Base-by-base conservation (phyloP, 2,329 filamentous ascomycete genomes). In the Teratosphaeria gauchensis region DNA sequence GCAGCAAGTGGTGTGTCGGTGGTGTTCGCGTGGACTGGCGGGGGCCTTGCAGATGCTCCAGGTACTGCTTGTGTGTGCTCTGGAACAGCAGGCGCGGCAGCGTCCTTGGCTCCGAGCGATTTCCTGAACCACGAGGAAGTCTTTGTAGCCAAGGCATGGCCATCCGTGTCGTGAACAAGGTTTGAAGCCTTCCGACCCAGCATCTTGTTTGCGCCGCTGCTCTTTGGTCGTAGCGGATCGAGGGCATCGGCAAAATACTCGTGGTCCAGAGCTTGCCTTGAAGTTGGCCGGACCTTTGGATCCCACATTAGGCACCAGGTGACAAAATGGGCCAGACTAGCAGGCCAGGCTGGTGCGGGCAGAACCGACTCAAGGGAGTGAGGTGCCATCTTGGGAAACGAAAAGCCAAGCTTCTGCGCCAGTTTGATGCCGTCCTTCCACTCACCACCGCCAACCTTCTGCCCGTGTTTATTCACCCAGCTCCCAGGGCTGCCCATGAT, bases 281-380 rank as follows among this genome's bases (percentile, higher is more conserved):
- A 96, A 3, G 92, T 97, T 52, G 94, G 94, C 61, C 94, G 84
- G 69, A 79, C 85, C 77, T 92, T 95, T 11, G 94, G 94, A 74
- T 99, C 94, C 94, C 94, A 99, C 89, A 97, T 94, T 65, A 99
- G 76, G 75, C 94, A 99, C 91, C 91, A 96, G 16, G 94, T 99
- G 60, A 99, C 94, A 70, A 99, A 97, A 60, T 95, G 85, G 68
- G 87, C 88, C 58, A 99, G 81, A 21, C 90, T 87, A 1, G 87
- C 77, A 5, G 94, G 94, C 94, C 94, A 99, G 70, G 96, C 90
- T 16, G 94, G 91, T 30, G 88, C 74, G 70, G 90, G 90, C 7
- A 99, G 80, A 64, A 97, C 94, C 4, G 90, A 95, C 67, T 97
- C 92, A 84, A 99, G 90, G 19, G 92, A 84, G 74, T 97, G 94